Evolutionary conservation across 805 yeast genomes (phyloP).

Genomic region (Kluyveromyces wickerhamii): DNA sequence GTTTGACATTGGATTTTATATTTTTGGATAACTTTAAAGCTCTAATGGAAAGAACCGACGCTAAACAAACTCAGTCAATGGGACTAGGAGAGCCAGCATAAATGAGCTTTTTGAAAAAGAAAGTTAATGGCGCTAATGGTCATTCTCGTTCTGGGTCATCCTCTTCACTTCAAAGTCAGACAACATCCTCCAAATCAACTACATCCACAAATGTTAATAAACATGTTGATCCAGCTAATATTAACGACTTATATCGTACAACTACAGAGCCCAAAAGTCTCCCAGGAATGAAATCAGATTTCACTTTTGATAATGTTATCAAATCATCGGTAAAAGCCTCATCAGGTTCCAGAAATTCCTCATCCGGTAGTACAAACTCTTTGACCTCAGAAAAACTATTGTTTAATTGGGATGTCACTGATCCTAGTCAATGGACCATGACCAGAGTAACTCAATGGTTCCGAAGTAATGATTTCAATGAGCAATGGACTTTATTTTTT

Average conservation of each 20-base stretch:
- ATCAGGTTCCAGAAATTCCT: constrained; percentile 18
- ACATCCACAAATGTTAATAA: constrained; percentile 1
- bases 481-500: constrained; percentile 66
- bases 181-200: constrained; percentile 2
- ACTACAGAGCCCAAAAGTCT: not conserved
- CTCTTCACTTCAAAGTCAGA: constrained; percentile 13
- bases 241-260: not conserved
- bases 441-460: constrained; percentile 66
- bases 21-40: no score
- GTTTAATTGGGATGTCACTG: constrained; percentile 42
- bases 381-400: constrained; percentile 24
- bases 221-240: constrained; percentile 5
- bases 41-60: no score
- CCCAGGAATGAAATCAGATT: not conserved
- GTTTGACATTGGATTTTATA: no score
- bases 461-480: constrained; percentile 57
- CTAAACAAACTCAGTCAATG: no score
- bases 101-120: constrained; percentile 24
- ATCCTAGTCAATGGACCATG: constrained; percentile 62
- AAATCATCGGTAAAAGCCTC: not conserved
- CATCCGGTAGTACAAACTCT: constrained; percentile 20
- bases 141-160: constrained; percentile 23
- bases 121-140: constrained; percentile 16
- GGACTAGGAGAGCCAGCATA: no score
- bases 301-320: not conserved